Evolutionary conservation across 164 flowering plant species (phyloP), one percentile per base, ranked within the genome.

Genomic region (Vitis riparia): DNA sequence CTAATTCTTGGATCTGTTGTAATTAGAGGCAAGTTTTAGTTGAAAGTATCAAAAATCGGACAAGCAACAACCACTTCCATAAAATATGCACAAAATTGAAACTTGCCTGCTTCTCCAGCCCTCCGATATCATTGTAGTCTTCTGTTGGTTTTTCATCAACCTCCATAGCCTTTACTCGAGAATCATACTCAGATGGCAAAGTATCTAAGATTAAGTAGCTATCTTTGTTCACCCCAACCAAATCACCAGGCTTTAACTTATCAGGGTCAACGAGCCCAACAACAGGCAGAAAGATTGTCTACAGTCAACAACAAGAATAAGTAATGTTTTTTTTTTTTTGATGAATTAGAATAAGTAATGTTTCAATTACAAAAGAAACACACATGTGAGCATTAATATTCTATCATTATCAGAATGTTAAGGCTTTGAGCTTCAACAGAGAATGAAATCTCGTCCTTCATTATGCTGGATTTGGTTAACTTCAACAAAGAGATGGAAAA

Each of bases 121-220:
- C 99, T 32, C 99, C 98, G 72, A 94, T 84, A 65, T 94, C 99
- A 78, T 88, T 94, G 76, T 94, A 94, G 71, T 94, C 98, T 84
- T 94, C 99, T 51, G 98, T 94, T 52, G 99, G 99, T 75, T 94
- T 94, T 80, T 94, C 99, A 75, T 94, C 99, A 70, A 94, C 99
- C 74, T 94, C 99, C 98, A 94, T 94, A n/a, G 99, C 99, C 82
- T 94, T 94, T 13, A 94, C 98, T 57, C 97, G 86, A 49, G 98
- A 94, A 75, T 94, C 98, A 84, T 94, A 94, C 74, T 94, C 97
- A 50, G 97, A 91, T 13, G 98, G 98, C 69, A 94, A 85, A 8
- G 97, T 94, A 73, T 94, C 98, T 79, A 94, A 81, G 57, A 94
- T 91, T 80, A 94, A 75, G 76, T 94, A 94, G 74, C 98, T 94